Conservation (phyloP, 345 rosid genomes). For the Stellera chamaejasme region DNA sequence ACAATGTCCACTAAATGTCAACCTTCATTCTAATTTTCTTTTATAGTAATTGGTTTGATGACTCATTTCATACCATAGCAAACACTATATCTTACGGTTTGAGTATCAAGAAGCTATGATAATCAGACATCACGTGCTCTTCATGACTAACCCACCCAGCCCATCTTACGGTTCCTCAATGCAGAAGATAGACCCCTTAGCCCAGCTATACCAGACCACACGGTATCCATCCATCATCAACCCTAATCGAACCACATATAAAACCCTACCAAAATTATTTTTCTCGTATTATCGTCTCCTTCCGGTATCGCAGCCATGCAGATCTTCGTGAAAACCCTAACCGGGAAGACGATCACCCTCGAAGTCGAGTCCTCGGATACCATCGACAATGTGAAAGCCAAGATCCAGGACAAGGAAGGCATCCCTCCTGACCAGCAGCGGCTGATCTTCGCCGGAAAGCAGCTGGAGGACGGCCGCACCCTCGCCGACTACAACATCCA, state of each 20-base stretch:
- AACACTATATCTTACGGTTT: too few species aligned
- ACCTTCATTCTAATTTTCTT: too few species aligned
- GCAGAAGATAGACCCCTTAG: background rate
- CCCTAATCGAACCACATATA: slow-evolving; percentile 15
- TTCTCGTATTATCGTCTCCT: background rate
- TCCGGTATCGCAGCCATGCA: slow-evolving; percentile 26
- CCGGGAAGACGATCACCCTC: slow-evolving; percentile 60
- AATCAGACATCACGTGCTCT: too few species aligned
- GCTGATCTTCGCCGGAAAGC: slow-evolving; percentile 58
- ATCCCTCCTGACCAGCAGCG: slow-evolving; percentile 65
- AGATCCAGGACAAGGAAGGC: slow-evolving; percentile 71
- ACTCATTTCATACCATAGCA: too few species aligned
- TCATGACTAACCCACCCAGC: too few species aligned
- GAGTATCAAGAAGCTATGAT: too few species aligned
- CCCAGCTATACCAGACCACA: background rate
- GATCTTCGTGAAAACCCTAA: slow-evolving; percentile 73
- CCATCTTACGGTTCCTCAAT: background rate
- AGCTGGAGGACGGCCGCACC: slow-evolving; percentile 58
- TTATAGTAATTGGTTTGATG: too few species aligned
- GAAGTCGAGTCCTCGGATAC: slow-evolving; percentile 62
- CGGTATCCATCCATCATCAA: background rate
- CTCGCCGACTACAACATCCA: slow-evolving; percentile 73
- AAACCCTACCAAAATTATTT: background rate
- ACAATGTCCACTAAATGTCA: too few species aligned
- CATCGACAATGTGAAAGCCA: slow-evolving; percentile 62